Evolutionary conservation across 352 stramenopile species (phyloP), one percentile per base, ranked within the genome.

Genomic region (Peronospora farinosa): DNA sequence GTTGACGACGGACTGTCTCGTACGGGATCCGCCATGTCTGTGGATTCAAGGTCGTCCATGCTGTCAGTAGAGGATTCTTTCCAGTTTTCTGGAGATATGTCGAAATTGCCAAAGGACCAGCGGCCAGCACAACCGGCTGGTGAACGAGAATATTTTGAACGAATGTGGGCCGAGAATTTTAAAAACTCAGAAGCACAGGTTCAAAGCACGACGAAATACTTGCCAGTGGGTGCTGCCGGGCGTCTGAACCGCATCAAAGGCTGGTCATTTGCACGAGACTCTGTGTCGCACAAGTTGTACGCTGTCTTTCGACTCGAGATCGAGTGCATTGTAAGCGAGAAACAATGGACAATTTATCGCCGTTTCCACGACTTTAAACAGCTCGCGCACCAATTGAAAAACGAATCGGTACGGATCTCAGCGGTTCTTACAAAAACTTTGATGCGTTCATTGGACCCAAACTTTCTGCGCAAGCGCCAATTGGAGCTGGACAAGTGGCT

Each of bases 361-460:
- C 75, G 81, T 25, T 92, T 89, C 61, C 78, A 92, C 59, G 81
- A 92, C 63, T 92, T 92, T 42, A 89, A 88, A 39, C 74, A 92
- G 51, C 73, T 92, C 23, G 76, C 76, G 41, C 74, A 88, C 44
- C 81, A 87, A 63, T 61, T 92, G 45, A 92, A 88, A 60, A 86
- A 76, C 45, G 69, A 82, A 57, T 85, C 78, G n/a, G 74, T 88
- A 37, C 73, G 80, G 13, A 52, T 89, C 16, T 84, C 84, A 36
- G 68, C 82, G 0, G 72, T 95, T 25, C 84, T 82, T 11, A 89
- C 84, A 23, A 66, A 69, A 13, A 92, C 82, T 46, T 64, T 89
- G 12, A 88, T 88, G 67, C 77, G 84, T 7, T 91, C 81, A 28
- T 66, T 95, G 40, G 84, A 93, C 45, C 69, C 74, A 7, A 84